Evolutionary conservation across 495 filamentous ascomycete species (phyloP).

Genomic region (Hapsidospora chrysogenum): DNA sequence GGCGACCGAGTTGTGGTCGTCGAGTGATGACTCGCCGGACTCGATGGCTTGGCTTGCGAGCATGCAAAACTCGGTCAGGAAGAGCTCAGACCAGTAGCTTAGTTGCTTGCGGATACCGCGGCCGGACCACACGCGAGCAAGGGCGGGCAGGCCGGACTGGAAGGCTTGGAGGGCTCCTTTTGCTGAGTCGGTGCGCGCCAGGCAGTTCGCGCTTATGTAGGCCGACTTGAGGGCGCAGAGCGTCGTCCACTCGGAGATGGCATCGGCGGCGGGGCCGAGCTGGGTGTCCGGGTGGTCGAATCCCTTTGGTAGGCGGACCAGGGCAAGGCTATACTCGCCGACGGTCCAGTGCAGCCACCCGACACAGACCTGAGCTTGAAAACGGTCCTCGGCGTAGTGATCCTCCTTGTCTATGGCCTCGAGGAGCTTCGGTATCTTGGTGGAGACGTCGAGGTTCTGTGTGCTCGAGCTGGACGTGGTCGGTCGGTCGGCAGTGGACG

Average conservation of each 20-base stretch:
- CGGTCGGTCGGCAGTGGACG: constrained; percentile 19
- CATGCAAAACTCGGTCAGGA: constrained; percentile 55
- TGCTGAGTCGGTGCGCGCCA: constrained; percentile 34
- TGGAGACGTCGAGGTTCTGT: constrained; percentile 22
- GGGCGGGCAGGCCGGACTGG: constrained; percentile 40
- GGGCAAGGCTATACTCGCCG: constrained; percentile 45
- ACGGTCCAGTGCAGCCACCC: constrained; percentile 71
- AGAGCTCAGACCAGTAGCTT: constrained; percentile 60
- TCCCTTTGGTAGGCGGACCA: constrained; percentile 43
- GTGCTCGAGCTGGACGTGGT: constrained; percentile 15
- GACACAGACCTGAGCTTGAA: constrained; percentile 64
- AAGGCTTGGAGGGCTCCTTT: constrained; percentile 46
- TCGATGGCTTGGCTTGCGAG: constrained; percentile 39
- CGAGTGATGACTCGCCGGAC: constrained; percentile 23
- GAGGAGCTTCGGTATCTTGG: constrained; percentile 44
- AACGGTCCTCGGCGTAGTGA: constrained; percentile 45
- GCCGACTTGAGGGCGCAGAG: constrained; percentile 64
- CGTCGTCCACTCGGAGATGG: constrained; percentile 52
- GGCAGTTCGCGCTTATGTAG: constrained; percentile 59
- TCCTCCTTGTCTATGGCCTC: constrained; percentile 48
- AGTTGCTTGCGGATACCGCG: constrained; percentile 38
- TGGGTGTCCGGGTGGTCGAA: constrained; percentile 34
- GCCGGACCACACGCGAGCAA: constrained; percentile 27
- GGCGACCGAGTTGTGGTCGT: constrained; percentile 29
- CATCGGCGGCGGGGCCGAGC: constrained; percentile 24